Evolutionary conservation across 2,329 filamentous ascomycete genomes (phyloP).

Genomic region (Colletotrichum caudatum): DNA sequence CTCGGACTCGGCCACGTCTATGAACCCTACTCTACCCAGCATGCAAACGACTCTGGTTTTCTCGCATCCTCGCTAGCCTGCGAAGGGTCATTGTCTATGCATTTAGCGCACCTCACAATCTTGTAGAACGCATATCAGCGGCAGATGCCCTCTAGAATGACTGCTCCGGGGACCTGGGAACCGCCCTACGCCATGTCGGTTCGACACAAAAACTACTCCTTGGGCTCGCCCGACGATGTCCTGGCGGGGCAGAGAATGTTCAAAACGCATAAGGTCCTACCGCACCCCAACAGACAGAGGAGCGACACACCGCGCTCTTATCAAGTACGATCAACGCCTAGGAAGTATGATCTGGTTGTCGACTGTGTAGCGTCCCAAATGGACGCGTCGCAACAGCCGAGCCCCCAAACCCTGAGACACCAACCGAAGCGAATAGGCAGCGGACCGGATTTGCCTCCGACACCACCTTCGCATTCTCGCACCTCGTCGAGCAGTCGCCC

Average conservation of each 20-base stretch:
- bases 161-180: slow-evolving; percentile 43
- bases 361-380: slow-evolving; percentile 41
- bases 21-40: slow-evolving; percentile 35
- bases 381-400: slow-evolving; percentile 51
- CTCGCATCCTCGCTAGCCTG: slow-evolving; percentile 37
- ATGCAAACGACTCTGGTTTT: slow-evolving; percentile 36
- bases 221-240: slow-evolving; percentile 46
- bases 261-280: slow-evolving; percentile 61
- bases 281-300: slow-evolving; percentile 48
- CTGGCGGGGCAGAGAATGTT: slow-evolving; percentile 54
- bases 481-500: slow-evolving; percentile 66
- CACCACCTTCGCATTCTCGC: slow-evolving; percentile 71
- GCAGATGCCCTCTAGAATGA: slow-evolving; percentile 42
- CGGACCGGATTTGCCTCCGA: slow-evolving; percentile 69
- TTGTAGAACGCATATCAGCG: slow-evolving; percentile 1
- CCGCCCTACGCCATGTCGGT: slow-evolving; percentile 51
- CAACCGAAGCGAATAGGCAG: slow-evolving; percentile 57
- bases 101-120: slow-evolving; percentile 12
- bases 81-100: slow-evolving; percentile 32
- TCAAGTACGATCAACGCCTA: slow-evolving; percentile 38
- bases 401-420: slow-evolving; percentile 56
- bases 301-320: slow-evolving; percentile 31
- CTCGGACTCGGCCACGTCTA: slow-evolving; percentile 13
- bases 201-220: slow-evolving; percentile 47
- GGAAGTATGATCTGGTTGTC: slow-evolving; percentile 41